Base-by-base conservation (phyloP, 108 stramenopile genomes). In the Fragilaria crotonensis region DNA sequence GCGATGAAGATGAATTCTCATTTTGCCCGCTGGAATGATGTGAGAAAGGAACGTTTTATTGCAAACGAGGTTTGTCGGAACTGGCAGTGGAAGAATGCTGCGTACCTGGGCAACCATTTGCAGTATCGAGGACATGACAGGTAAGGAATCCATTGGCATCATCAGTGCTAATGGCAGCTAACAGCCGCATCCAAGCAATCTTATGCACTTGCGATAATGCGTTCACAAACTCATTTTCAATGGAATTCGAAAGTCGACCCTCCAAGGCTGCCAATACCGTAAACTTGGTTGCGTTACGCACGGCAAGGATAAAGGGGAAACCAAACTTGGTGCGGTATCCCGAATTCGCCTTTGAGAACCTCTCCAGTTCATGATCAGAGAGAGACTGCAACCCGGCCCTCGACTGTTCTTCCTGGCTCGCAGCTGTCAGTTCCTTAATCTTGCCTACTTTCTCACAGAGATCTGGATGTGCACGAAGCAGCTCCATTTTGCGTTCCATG, bases 151-250 rank as follows among this genome's bases (percentile, higher is more conserved):
- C 93, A 3, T 68, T 66, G 31, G 76, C 75, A 45, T 80, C 72
- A 11, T 65, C 67, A 5, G 60, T 67, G 47, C 79, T 76, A 11
- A 87, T 63, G 22, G 59, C 64, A n/a, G 77, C 50, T 41, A 90
- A 71, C 30, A 94, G 60, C 56, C 93, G 76, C 89, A 94, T 90
- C 87, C 87, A 94, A 19, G 93, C 93, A 75, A 94, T 94, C 52
- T 94, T 94, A 66, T 87, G 77, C 9, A 94, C 89, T 65, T 94
- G 93, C 20, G 63, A 66, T 30, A 91, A 36, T 23, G 87, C 87
- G 1, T 65, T 68, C 2, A 50, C 63, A 63, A 90, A 78, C 70
- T 90, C 89, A 26, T 46, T 65, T 32, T 89, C 81, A 0, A 47
- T 0, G 2, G 68, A 54, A 48, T 72, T 60, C 2, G 52, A 2